Conservation (phyloP, 352 stramenopile species). For the Globisporangium paddicum region DNA sequence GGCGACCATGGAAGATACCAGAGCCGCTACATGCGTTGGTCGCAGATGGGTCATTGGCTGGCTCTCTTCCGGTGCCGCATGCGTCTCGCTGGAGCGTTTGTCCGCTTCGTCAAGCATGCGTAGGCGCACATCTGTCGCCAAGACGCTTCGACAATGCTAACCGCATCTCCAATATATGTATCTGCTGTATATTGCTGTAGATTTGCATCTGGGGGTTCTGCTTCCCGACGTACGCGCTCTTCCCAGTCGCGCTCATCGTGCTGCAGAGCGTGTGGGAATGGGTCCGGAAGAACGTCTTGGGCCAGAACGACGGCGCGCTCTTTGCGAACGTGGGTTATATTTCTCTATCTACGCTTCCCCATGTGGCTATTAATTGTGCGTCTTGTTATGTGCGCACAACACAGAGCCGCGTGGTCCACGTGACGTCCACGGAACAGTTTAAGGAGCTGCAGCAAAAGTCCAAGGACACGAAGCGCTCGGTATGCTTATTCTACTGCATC, state of each 20-base stretch:
- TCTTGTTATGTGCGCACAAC: not conserved
- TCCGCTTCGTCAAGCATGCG: not conserved
- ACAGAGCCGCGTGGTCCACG: conserved; percentile 65
- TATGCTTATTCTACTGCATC: conserved; percentile 11
- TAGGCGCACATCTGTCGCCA: too few relatives aligned
- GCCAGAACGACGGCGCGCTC: conserved; percentile 43
- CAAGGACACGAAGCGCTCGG: conserved; percentile 62
- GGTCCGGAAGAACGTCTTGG: conserved; percentile 59
- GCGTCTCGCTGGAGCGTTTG: not conserved
- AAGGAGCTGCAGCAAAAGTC: conserved; percentile 67
- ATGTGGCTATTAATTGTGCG: not conserved
- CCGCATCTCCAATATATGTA: not conserved
- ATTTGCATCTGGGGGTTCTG: conserved; percentile 81
- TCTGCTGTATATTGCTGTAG: conserved; percentile 19
- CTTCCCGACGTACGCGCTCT: conserved; percentile 69
- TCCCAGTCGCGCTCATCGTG: conserved; percentile 69
- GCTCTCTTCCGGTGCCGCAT: not conserved
- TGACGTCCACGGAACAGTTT: conserved; percentile 65
- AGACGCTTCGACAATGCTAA: not conserved
- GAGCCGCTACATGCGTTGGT: too few relatives aligned
- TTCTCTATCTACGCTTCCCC: not conserved
- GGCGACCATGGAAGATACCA: too few relatives aligned
- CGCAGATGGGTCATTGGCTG: not conserved
- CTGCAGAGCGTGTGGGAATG: conserved; percentile 66
- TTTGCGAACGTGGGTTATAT: conserved; percentile 33